Evolutionary conservation across 2,329 filamentous ascomycete genomes (phyloP).

Genomic region (Botrytis cinerea): DNA sequence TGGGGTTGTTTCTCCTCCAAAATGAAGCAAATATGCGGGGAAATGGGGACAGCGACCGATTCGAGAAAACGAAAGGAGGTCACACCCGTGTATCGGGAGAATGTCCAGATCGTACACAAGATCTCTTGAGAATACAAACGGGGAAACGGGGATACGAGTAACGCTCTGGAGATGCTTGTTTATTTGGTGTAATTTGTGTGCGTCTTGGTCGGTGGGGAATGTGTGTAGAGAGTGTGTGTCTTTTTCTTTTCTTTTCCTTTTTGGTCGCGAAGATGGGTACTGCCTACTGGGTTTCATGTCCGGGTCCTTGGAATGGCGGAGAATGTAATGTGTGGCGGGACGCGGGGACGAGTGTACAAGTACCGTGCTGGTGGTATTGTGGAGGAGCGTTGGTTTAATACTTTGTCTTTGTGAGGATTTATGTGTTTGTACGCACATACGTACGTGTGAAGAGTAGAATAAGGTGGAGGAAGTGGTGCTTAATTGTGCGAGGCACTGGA

Average conservation of each 20-base stretch:
- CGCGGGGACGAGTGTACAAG: neutral
- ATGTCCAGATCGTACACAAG: conserved; percentile 12
- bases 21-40: neutral
- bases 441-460: neutral
- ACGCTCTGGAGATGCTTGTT: neutral
- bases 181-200: neutral
- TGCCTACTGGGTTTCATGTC: neutral
- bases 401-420: neutral
- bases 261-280: neutral
- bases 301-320: neutral
- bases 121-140: neutral
- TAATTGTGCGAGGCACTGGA: neutral
- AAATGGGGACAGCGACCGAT: neutral
- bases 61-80: conserved; percentile 1
- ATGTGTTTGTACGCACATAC: neutral
- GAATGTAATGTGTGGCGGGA: neutral
- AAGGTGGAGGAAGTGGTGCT: neutral
- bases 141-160: neutral
- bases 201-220: neutral
- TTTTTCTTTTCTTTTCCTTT: neutral
- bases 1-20: neutral
- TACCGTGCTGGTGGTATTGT: conserved; percentile 16
- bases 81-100: conserved; percentile 4
- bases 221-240: no score
- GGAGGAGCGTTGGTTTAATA: neutral